These are phyloP conservation scores for Grifola frondosa DNA, from an alignment of 1,284 basidiomycete genomes.

Conservation along the genomic window DNA sequence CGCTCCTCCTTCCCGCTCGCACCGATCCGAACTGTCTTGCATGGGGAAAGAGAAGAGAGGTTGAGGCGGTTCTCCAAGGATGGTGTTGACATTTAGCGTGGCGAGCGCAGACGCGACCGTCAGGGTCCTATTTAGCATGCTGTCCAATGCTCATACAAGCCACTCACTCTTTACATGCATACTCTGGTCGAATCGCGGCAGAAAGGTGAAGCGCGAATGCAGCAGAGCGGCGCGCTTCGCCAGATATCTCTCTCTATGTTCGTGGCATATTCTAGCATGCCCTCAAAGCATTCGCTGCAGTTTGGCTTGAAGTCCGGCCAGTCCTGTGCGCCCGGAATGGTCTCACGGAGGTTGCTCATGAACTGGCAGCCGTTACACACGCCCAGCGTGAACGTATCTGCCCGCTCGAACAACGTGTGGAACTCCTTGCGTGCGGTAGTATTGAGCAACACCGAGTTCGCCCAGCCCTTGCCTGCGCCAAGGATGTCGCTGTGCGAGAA, in stretches of 20 bases:
- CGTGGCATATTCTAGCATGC: conserved; percentile 66
- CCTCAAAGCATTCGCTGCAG: conserved; percentile 88
- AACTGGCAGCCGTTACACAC: conserved; percentile 99
- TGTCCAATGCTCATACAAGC: not conserved
- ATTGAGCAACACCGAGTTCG: conserved; percentile 89
- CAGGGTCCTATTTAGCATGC: not conserved
- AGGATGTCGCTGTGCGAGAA: conserved; percentile 99
- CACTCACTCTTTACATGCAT: conserved; percentile 56
- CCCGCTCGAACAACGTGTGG: conserved; percentile 73
- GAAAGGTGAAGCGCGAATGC: conserved; percentile 59
- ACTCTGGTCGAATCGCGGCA: conserved; percentile 56
- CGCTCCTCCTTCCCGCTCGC: conserved; percentile 35
- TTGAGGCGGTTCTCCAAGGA: conserved; percentile 60
- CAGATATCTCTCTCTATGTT: conserved; percentile 65
- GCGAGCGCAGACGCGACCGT: conserved; percentile 47
- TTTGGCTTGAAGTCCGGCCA: conserved; percentile 96
- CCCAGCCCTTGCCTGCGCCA: conserved; percentile 97
- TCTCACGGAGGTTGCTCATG: conserved; percentile 81
- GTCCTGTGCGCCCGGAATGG: conserved; percentile 80
- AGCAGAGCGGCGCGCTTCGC: conserved; percentile 61
- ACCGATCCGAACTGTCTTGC: conserved; percentile 22
- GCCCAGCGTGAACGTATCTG: conserved; percentile 86
- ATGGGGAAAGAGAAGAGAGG: conserved; percentile 35
- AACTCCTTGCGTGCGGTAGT: conserved; percentile 74
- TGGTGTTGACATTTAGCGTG: conserved; percentile 44